Base-by-base conservation (phyloP, 345 rosid genomes). In the Hibiscus syriacus region DNA sequence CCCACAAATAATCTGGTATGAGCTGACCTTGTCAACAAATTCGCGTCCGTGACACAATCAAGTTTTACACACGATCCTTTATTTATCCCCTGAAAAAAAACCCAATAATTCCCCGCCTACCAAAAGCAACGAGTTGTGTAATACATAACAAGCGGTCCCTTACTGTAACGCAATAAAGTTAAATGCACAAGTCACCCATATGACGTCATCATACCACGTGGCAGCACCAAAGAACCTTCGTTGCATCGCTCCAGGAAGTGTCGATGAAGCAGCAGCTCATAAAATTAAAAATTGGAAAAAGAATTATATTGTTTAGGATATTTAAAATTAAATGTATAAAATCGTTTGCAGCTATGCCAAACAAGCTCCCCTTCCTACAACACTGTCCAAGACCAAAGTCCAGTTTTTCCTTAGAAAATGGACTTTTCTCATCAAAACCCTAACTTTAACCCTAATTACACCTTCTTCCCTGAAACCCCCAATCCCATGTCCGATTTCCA, bases 301-400 rank as follows among this genome's bases (percentile, higher is more conserved):
- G 16, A 45, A 45, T 22, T 6, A 3, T 2, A 23, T 11, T 38
- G n/a, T 43, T 16, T 63, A 16, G n/a, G 38, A 45, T 45, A 45
- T 25, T 26, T 16, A n/a, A 62, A 34, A 36, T 60, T 23, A 45
- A 43, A 45, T 25, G 67, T 64, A 64, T 64, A 64, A 64, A 45
- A 25, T 26, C 22, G 23, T 16, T 16, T 4, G 29, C 50, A 22
- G 45, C 66, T 12, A 20, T 12, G 54, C 5, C 16, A 3, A 25
- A 2, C 67, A 8, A 14, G 20, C 26, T 45, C 9, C 36, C 67
- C 38, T 45, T 45, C 39, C 16, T 3, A 26, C 20, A 41, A 10
- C 14, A 27, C 55, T 3, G 3, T 38, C 53, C 25, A 63, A 64
- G 54, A 45, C 54, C 67, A 26, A 43, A 64, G 67, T 64, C 67